phyloP scores from a whole-genome alignment of 1,139 yeast genomes.

The Taphrina pruni region DNA sequence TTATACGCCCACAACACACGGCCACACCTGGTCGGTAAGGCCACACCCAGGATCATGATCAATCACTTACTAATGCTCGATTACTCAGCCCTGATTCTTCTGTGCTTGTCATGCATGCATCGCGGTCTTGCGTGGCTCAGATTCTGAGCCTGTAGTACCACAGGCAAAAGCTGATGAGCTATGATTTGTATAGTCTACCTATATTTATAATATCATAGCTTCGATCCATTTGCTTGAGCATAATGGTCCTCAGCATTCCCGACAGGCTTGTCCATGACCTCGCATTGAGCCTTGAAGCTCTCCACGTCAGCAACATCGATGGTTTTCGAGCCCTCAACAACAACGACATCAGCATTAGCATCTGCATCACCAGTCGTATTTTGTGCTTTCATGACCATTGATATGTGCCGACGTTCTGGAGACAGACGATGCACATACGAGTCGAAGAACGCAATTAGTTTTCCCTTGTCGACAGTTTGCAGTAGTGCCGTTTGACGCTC shows the following conservation, averaged over 20 bases:
- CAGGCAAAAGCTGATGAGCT: background rate
- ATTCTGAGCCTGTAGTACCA: too few species aligned
- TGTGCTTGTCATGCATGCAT: too few species aligned
- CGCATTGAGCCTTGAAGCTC: constrained; percentile 8
- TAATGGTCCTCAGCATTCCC: constrained; percentile 4
- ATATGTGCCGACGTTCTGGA: constrained; percentile 57
- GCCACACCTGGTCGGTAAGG: background rate
- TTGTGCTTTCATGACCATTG: constrained; percentile 53
- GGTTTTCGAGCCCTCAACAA: background rate
- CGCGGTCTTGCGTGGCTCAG: too few species aligned
- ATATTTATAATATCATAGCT: background rate
- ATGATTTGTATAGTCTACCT: too few species aligned
- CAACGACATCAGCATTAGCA: constrained; percentile 40
- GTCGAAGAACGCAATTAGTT: constrained; percentile 64
- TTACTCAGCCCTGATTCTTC: too few species aligned
- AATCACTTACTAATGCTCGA: too few species aligned
- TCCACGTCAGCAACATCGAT: background rate
- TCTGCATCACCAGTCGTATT: constrained; percentile 42
- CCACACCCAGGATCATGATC: background rate
- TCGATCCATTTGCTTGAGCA: background rate
- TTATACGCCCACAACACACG: too few species aligned
- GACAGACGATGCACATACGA: constrained; percentile 57
- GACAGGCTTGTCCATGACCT: constrained; percentile 11
- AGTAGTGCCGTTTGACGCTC: constrained; percentile 65
- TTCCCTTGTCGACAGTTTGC: constrained; percentile 60